phyloP scores from a whole-genome alignment of 2,329 filamentous ascomycete genomes.

The Pestalotiopsis sp. region DNA sequence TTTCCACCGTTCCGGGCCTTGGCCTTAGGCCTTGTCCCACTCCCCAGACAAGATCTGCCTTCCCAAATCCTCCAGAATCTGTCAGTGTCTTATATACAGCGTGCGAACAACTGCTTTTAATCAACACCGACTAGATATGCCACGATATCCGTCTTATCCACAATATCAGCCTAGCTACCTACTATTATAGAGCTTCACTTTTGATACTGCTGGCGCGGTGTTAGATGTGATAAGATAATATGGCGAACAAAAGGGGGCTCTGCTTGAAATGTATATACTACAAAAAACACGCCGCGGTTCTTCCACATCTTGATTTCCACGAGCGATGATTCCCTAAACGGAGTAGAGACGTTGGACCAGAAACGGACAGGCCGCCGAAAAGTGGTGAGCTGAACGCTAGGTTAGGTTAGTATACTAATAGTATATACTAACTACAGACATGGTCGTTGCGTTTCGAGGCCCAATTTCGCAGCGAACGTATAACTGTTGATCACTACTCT shows the following conservation, averaged over 20 bases:
- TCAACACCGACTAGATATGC: background rate
- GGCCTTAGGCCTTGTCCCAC: background rate
- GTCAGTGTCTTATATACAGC: background rate
- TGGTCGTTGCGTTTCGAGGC: background rate
- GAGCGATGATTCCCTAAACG: background rate
- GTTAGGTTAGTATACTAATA: background rate
- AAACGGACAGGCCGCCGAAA: background rate
- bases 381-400: background rate
- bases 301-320: background rate
- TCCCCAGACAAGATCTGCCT: background rate
- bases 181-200: background rate
- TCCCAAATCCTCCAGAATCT: background rate
- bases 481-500: background rate
- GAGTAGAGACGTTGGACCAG: background rate
- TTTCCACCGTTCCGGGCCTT: background rate
- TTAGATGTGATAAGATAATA: background rate
- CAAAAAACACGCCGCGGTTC: background rate
- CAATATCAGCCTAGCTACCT: too few species aligned
- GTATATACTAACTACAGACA: background rate
- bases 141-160: background rate
- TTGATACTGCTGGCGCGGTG: background rate
- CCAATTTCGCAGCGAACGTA: background rate
- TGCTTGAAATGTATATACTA: background rate
- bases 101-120: background rate
- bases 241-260: background rate